phyloP scores from a whole-genome alignment of 768 basidiomycete species.

The Psilocybe subaeruginosa region DNA sequence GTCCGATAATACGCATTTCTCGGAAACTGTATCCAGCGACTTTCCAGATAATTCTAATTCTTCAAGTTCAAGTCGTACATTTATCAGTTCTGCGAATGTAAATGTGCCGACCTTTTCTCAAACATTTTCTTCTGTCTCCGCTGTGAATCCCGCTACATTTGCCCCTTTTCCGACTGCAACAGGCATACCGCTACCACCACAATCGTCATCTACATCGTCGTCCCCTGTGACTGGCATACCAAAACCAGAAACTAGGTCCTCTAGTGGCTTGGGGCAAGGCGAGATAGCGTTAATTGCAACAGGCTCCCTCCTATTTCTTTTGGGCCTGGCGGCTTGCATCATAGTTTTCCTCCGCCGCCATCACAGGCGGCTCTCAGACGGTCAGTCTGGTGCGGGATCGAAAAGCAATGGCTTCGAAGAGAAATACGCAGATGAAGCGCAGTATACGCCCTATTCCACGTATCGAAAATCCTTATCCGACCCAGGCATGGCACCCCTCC shows the following conservation, averaged over 20 bases:
- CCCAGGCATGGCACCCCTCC: not conserved
- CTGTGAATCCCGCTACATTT: not conserved
- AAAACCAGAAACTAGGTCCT: not conserved
- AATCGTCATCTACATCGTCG: not conserved
- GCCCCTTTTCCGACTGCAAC: not conserved
- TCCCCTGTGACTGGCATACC: not conserved
- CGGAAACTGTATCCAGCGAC: not conserved
- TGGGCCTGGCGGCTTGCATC: slow-evolving; percentile 1
- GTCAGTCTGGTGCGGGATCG: not conserved
- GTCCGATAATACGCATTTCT: not conserved
- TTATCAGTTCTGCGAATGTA: not conserved
- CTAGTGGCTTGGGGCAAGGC: not conserved
- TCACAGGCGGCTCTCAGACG: not conserved
- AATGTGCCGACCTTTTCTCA: not conserved
- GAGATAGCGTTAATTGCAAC: slow-evolving; percentile 3
- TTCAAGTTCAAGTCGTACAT: not conserved
- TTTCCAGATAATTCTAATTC: not conserved
- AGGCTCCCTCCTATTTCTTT: not conserved
- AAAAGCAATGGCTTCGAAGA: not conserved
- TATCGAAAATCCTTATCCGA: not conserved
- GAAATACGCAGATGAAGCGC: slow-evolving; percentile 3
- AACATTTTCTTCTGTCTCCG: not conserved
- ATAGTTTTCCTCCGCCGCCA: not conserved
- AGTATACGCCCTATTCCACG: not conserved
- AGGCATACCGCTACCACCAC: not conserved